These are phyloP conservation scores for Phellopilus nigrolimitatus DNA, from an alignment of 1,284 basidiomycete genomes.

Conservation along the genomic window DNA sequence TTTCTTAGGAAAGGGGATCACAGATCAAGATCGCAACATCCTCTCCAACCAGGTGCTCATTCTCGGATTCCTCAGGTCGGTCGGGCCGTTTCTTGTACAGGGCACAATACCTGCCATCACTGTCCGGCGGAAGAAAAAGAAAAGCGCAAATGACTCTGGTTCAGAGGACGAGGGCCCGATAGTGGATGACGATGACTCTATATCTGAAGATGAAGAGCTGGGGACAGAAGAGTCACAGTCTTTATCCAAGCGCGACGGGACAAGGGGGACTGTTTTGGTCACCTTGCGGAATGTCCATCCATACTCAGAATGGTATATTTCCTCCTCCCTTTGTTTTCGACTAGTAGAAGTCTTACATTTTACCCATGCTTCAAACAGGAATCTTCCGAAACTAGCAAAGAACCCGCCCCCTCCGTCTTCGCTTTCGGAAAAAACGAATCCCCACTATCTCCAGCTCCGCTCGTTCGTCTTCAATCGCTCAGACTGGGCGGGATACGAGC, in stretches of 20 bases:
- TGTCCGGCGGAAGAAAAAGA: constrained; percentile 41
- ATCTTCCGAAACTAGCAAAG: constrained; percentile 77
- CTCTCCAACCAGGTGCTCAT: constrained; percentile 88
- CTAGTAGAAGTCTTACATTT: constrained; percentile 8
- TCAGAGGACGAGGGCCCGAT: constrained; percentile 15
- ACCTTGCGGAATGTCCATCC: constrained; percentile 85
- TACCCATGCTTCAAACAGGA: constrained; percentile 43
- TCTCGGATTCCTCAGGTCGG: constrained; percentile 79
- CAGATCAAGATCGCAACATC: constrained; percentile 93
- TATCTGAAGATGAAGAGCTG: constrained; percentile 23
- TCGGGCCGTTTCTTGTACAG: constrained; percentile 54
- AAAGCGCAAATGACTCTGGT: constrained; percentile 27
- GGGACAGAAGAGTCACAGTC: neutral
- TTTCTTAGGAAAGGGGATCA: constrained; percentile 78
- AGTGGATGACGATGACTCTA: neutral
- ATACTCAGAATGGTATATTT: constrained; percentile 79
- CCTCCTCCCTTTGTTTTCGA: constrained; percentile 19
- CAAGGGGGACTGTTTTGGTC: constrained; percentile 71
- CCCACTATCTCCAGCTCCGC: constrained; percentile 68
- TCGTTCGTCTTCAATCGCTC: constrained; percentile 79
- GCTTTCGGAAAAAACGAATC: constrained; percentile 47
- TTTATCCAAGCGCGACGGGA: neutral
- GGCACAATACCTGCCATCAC: constrained; percentile 51
- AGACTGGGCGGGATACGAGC: constrained; percentile 82
- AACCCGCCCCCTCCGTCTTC: constrained; percentile 50